Base-by-base conservation (phyloP, 108 stramenopile species). In the Nitzschia sp. region DNA sequence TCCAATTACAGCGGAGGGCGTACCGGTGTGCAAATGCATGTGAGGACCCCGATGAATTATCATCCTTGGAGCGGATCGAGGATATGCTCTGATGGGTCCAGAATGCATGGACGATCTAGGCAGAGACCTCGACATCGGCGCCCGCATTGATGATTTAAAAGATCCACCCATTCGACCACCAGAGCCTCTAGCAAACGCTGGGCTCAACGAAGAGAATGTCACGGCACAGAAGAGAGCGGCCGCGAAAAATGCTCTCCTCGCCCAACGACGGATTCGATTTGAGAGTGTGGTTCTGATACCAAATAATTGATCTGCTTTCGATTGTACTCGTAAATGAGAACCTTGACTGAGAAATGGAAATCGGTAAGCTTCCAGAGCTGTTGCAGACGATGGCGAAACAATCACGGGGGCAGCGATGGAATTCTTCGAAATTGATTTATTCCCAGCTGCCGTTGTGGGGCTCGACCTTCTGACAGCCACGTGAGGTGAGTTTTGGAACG, bases 121-220 rank as follows among this genome's bases (percentile, higher is more conserved):
- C 22, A 17, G 23, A 6, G 19, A 53, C 57, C 21, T 30, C 3
- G 45, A 46, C 6, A 19, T 19, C 19, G 44, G 38, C 6, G 38
- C 38, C 13, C 9, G 38, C 9, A 6, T 41, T 41, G 6, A 13
- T 13, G 6, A 13, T 13, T 79, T 79, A 58, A 82, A 81, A 2
- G 85, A 85, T 3, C 87, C 87, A 0, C 87, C 87, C 74, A 82
- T 80, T 30, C 87, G 66, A 25, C 87, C 87, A 22, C 80, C 81
- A 47, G 71, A 29, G 16, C 57, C 74, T 28, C 68, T 71, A 17
- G 80, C 86, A 36, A 30, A 65, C n/a, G 72, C 72, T 38, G 72
- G 63, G 33, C 52, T 27, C 3, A 66, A 35, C 6, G 52, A 15
- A 15, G 53, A 30, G 30, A 29, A 35, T 17, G 38, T 34, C 13